phyloP scores from a whole-genome alignment of 2,329 filamentous ascomycete species.

The Colletotrichum tabaci region DNA sequence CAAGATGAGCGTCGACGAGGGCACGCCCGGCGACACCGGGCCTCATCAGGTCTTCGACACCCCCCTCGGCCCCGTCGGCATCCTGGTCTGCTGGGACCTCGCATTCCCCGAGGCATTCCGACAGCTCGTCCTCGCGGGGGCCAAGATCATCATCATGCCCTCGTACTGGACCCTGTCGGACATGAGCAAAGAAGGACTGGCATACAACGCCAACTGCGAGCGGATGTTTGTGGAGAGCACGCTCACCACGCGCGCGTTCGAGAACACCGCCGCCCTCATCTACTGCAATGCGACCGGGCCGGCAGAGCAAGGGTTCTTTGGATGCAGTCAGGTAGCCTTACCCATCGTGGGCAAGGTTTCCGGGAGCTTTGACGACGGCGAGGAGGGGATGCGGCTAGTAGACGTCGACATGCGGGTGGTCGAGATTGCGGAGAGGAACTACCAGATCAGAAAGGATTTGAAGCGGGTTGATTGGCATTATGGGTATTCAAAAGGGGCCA shows the following conservation, averaged over 20 bases:
- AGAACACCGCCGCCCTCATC: slow-evolving; percentile 71
- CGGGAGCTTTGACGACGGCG: slow-evolving; percentile 62
- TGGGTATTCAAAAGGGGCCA: slow-evolving; percentile 42
- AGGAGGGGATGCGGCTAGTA: slow-evolving; percentile 64
- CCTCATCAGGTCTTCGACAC: slow-evolving; percentile 57
- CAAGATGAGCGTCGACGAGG: neutral
- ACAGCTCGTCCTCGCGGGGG: slow-evolving; percentile 67
- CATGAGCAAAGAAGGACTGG: slow-evolving; percentile 55
- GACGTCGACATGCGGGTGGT: slow-evolving; percentile 66
- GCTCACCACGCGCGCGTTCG: slow-evolving; percentile 67
- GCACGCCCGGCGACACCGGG: slow-evolving; percentile 13
- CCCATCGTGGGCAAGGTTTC: slow-evolving; percentile 68
- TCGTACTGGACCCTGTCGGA: slow-evolving; percentile 60
- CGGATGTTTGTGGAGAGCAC: slow-evolving; percentile 67
- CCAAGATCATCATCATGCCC: slow-evolving; percentile 72
- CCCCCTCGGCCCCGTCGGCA: slow-evolving; percentile 68
- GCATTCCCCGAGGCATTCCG: slow-evolving; percentile 74
- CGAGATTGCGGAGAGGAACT: slow-evolving; percentile 73
- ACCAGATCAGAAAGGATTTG: slow-evolving; percentile 55
- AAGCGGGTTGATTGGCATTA: slow-evolving; percentile 62
- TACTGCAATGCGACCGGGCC: slow-evolving; percentile 71
- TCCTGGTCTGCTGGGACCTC: slow-evolving; percentile 72
- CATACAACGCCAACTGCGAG: slow-evolving; percentile 65
- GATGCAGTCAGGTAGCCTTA: slow-evolving; percentile 68
- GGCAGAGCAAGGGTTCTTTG: slow-evolving; percentile 62